Conservation (phyloP, 1,284 basidiomycete genomes). For the Melanopsichium pennsylvanicum region DNA sequence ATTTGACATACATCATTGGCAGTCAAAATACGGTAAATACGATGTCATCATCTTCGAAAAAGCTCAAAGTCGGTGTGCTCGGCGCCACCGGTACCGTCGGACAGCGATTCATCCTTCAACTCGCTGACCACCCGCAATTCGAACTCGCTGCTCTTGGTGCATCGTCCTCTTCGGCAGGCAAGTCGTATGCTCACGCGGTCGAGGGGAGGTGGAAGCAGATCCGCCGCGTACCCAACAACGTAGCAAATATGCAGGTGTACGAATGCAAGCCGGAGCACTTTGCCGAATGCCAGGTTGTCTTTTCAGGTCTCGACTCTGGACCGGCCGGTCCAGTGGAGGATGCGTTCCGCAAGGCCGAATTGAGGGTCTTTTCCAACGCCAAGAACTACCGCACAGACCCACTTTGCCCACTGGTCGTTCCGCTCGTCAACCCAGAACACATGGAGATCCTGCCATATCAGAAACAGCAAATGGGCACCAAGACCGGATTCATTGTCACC, state of each 20-base stretch:
- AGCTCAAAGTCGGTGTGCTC: conserved; percentile 86
- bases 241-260: conserved; percentile 76
- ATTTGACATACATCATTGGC: not conserved
- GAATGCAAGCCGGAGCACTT: conserved; percentile 84
- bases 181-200: conserved; percentile 78
- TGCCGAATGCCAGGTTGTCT: conserved; percentile 83
- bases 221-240: conserved; percentile 76
- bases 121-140: conserved; percentile 90
- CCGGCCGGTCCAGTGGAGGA: conserved; percentile 93
- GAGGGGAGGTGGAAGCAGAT: conserved; percentile 85
- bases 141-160: conserved; percentile 86
- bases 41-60: conserved; percentile 29
- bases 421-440: conserved; percentile 91
- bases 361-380: conserved; percentile 96
- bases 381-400: conserved; percentile 95
- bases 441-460: conserved; percentile 86
- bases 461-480: conserved; percentile 70
- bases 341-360: conserved; percentile 84
- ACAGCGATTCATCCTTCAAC: conserved; percentile 81
- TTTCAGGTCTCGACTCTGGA: conserved; percentile 93
- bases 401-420: conserved; percentile 93
- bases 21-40: not conserved
- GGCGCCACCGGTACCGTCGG: conserved; percentile 82
- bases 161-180: conserved; percentile 85
- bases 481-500: conserved; percentile 91